A percentile compares a stretch with the other conserved stretches of the same genome.
phyloP scores from a whole-genome alignment of 2,329 filamentous ascomycete species.

The Beauveria varroae region DNA sequence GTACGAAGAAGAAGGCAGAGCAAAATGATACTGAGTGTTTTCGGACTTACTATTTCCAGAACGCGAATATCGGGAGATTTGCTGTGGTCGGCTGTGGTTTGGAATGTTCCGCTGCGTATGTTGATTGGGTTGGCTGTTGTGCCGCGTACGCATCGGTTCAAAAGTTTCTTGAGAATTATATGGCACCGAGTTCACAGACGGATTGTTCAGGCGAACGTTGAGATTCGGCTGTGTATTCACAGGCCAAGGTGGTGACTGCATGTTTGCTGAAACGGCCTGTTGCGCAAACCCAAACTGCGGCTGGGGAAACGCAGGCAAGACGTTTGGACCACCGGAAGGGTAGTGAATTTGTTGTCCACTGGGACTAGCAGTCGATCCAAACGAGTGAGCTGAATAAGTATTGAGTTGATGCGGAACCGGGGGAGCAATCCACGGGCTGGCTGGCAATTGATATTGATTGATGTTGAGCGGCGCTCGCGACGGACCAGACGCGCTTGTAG shows the following conservation, averaged over 20 bases:
- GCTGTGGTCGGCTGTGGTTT: neutral
- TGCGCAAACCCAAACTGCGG: neutral
- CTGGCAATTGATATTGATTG: neutral
- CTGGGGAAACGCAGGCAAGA: neutral
- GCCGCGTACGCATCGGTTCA: neutral
- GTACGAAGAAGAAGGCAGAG: no score
- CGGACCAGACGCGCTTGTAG: neutral
- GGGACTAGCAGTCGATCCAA: neutral
- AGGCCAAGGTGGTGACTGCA: neutral
- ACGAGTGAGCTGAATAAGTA: neutral
- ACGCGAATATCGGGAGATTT: neutral
- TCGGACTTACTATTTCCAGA: neutral
- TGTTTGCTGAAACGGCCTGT: neutral
- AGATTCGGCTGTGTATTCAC: neutral
- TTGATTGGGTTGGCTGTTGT: neutral
- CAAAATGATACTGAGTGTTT: neutral
- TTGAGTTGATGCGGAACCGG: neutral
- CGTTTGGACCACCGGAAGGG: neutral
- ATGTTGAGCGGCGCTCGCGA: neutral
- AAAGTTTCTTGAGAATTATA: neutral
- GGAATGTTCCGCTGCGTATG: neutral
- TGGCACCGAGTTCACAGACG: neutral
- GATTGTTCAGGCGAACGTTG: neutral
- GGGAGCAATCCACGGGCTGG: neutral
- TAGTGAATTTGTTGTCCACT: neutral